A percentile compares a stretch with the other conserved stretches of the same genome.
phyloP scores from a whole-genome alignment of 1,139 yeast species.

The Candida sanyaensis region DNA sequence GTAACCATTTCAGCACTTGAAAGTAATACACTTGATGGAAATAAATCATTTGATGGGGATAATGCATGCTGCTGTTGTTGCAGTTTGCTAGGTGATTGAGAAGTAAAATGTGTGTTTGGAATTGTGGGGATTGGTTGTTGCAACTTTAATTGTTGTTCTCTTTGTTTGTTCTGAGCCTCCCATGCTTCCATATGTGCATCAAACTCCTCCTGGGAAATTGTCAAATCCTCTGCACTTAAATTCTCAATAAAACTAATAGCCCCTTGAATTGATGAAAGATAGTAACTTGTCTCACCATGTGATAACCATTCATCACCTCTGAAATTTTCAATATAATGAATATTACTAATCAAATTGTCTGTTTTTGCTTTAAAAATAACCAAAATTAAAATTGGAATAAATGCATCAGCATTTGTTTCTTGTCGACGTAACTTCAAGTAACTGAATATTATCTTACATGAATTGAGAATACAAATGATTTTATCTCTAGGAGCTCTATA shows the following conservation, averaged over 20 bases:
- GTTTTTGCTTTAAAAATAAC: conserved; percentile 73
- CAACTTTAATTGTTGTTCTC: conserved; percentile 11
- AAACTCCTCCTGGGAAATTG: conserved; percentile 61
- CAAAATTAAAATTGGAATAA: conserved; percentile 82
- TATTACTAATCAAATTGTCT: conserved; percentile 66
- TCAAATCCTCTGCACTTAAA: conserved; percentile 56
- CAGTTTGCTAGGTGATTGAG: conserved; percentile 4
- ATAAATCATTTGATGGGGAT: conserved; percentile 23
- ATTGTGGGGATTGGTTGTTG: conserved; percentile 16
- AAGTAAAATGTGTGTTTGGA: conserved; percentile 18
- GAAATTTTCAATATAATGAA: conserved; percentile 83
- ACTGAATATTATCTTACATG: conserved; percentile 91
- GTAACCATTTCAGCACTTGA: conserved; percentile 57
- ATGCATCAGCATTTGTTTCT: conserved; percentile 88
- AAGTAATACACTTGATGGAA: conserved; percentile 53
- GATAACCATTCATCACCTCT: conserved; percentile 68
- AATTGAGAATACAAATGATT: conserved; percentile 84
- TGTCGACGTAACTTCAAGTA: conserved; percentile 69
- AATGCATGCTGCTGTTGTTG: conserved; percentile 1
- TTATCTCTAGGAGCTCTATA: conserved; percentile 95
- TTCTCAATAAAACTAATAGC: conserved; percentile 77
- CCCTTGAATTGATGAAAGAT: conserved; percentile 82
- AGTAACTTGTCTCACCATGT: conserved; percentile 87
- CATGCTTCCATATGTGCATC: conserved; percentile 51
- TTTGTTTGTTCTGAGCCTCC: conserved; percentile 35